These are phyloP conservation scores for Lepiota brunneoincarnata DNA, from an alignment of 768 basidiomycete species.

Conservation along the genomic window DNA sequence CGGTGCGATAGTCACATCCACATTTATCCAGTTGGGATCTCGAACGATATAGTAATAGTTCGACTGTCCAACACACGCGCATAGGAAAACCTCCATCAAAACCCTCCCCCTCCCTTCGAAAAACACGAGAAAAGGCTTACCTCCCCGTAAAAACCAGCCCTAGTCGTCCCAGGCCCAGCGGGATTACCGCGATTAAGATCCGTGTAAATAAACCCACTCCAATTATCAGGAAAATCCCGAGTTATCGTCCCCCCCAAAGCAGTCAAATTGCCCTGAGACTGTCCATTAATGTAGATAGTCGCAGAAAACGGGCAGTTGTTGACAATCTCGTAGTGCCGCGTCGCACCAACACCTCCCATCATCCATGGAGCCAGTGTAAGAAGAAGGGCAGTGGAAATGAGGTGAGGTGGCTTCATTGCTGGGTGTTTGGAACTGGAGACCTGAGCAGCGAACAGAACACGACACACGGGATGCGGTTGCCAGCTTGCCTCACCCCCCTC, in stretches of 20 bases:
- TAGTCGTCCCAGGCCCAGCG: constrained; percentile 19
- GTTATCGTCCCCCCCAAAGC: constrained; percentile 17
- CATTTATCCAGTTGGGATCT: constrained; percentile 24
- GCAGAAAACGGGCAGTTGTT: constrained; percentile 24
- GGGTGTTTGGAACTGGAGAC: background rate
- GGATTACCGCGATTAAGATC: constrained; percentile 22
- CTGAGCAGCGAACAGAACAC: background rate
- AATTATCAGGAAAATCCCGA: constrained; percentile 15
- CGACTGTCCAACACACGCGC: background rate
- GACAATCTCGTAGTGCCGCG: constrained; percentile 18
- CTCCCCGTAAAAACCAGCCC: constrained; percentile 22
- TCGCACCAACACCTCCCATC: constrained; percentile 1
- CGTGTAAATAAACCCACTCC: constrained; percentile 24
- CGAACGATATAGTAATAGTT: constrained; percentile 25
- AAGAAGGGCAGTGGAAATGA: background rate
- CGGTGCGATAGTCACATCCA: constrained; percentile 18
- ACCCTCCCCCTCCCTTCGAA: background rate
- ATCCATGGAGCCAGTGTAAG: background rate
- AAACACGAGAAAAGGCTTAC: background rate
- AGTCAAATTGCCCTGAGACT: constrained; percentile 15
- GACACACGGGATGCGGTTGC: too few species aligned
- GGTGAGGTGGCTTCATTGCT: background rate
- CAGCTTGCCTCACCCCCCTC: too few species aligned
- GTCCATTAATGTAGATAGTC: constrained; percentile 23
- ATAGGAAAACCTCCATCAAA: background rate